Base-by-base conservation (phyloP, 176 grass and related monocot genomes). In the Oryza nivara region DNA sequence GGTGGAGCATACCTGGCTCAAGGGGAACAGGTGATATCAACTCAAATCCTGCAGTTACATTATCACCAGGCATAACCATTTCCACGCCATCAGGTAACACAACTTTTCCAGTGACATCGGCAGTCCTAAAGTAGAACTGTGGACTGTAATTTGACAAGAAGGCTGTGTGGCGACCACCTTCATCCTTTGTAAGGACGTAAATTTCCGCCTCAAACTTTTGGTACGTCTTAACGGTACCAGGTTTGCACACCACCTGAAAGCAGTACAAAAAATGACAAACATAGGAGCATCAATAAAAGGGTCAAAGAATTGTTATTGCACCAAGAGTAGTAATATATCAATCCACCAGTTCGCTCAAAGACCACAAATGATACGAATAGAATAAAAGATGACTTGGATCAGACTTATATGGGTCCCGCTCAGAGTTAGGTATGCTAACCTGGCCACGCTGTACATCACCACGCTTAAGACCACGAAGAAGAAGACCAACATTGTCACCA, bases 1-100 rank as follows among this genome's bases (percentile, higher is more conserved):
- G 16, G 72, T 74, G 16, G 72, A 1, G 6, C 16, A 12, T 94
- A 98, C 96, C 96, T 80, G 90, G 86, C 75, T 99, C 96, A 36
- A 99, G 96, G 6, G 96, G 93, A 85, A 99, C 88, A 49, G 93
- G 41, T 8, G 83, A 87, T 80, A 96, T 96, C 76, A 99, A 88
- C 81, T 99, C 93, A 15, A 99, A 96, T 81, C 40, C 26, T 17
- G 89, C 93, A 7, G 96, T 94, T 13, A 99, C 93, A 30, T 99
- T 99, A 79, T 99, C 94, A 49, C 96, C 96, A 3, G 96, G 96
- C 96, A 99, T 89, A 49, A 99, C 96, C 96, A 99, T 99, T 84
- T 93, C 83, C 20, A 83, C 75, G 0, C 78, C 46, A 58, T 81
- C 84, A 73, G 88, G 88, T 51, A 99, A 79, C 80, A 92, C 88